phyloP scores from a whole-genome alignment of 768 basidiomycete species.

The Mycena vulgaris region DNA sequence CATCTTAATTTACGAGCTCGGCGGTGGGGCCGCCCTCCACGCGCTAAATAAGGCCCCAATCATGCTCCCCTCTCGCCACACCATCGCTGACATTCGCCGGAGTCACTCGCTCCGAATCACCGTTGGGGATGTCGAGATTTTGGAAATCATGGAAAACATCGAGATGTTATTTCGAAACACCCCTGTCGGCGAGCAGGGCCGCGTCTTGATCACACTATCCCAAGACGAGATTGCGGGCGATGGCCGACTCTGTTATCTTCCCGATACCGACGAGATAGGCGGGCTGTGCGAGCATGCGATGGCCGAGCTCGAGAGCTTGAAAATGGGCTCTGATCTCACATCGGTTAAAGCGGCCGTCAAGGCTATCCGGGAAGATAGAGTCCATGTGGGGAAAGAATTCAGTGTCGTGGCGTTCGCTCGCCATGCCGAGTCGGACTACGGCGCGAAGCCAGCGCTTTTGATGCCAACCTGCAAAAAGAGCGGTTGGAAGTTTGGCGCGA shows the following conservation, averaged over 20 bases:
- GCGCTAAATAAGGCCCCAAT: conserved; percentile 45
- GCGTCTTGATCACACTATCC: conserved; percentile 34
- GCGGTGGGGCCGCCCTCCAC: conserved; percentile 47
- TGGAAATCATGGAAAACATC: conserved; percentile 3
- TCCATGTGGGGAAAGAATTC: conserved; percentile 49
- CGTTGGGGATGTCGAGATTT: conserved; percentile 1
- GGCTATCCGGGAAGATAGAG: conserved; percentile 36
- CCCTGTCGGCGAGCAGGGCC: conserved; percentile 32
- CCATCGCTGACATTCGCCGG: conserved; percentile 35
- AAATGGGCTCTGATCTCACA: conserved; percentile 40
- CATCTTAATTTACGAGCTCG: conserved; percentile 45
- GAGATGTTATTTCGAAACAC: conserved; percentile 2
- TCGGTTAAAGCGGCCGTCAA: conserved; percentile 18
- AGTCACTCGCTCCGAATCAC: conserved; percentile 37
- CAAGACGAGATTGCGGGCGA: conserved; percentile 50
- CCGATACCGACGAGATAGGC: conserved; percentile 41
- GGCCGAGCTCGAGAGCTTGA: conserved; percentile 29
- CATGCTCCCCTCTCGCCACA: conserved; percentile 41
- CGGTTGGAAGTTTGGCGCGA: conserved; percentile 19
- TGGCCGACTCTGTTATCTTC: conserved; percentile 42
- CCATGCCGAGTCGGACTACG: conserved; percentile 13
- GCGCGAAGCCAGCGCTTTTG: conserved; percentile 9
- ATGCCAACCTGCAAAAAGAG: conserved; percentile 22
- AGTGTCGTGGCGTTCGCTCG: conserved; percentile 46
- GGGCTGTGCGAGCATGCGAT: conserved; percentile 48